Evolutionary conservation across 805 yeast species (phyloP).

Genomic region (Schizosaccharomyces octosporus): DNA sequence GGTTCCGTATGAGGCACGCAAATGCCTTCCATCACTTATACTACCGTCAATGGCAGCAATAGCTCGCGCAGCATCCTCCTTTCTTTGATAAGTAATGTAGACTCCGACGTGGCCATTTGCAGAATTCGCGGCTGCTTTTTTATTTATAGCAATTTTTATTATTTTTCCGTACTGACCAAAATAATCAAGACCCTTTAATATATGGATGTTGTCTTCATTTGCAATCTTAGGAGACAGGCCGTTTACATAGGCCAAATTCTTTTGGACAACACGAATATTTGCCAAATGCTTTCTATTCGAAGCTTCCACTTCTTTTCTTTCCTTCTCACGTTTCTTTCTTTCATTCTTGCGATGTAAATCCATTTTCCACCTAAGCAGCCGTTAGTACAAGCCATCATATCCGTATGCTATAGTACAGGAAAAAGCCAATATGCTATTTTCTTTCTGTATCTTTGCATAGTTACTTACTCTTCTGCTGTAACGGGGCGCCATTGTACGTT

Average conservation of each 20-base stretch:
- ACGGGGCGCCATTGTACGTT: slow-evolving; percentile 66
- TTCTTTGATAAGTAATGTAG: slow-evolving; percentile 74
- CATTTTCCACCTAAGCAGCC: slow-evolving; percentile 23
- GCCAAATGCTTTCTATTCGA: slow-evolving; percentile 52
- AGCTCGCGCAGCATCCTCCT: slow-evolving; percentile 88
- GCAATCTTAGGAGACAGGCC: slow-evolving; percentile 75
- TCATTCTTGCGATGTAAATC: slow-evolving; percentile 61
- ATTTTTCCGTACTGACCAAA: slow-evolving; percentile 98
- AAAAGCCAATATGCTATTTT: not conserved
- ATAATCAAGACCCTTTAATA: slow-evolving; percentile 69
- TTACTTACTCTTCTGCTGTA: slow-evolving; percentile 44
- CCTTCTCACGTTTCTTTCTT: slow-evolving; percentile 63
- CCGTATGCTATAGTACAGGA: not conserved
- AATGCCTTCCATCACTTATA: slow-evolving; percentile 64
- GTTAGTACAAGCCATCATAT: too few species aligned
- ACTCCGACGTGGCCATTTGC: slow-evolving; percentile 63
- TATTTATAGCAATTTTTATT: slow-evolving; percentile 76
- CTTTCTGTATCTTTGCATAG: not conserved
- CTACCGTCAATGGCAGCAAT: slow-evolving; percentile 83
- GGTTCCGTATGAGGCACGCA: slow-evolving; percentile 89
- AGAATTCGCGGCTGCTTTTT: slow-evolving; percentile 24
- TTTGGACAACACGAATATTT: slow-evolving; percentile 94
- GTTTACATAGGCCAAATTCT: slow-evolving; percentile 84
- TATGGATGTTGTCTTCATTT: slow-evolving; percentile 61
- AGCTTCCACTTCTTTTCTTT: slow-evolving; percentile 70